These are phyloP conservation scores for Mortierella sp. DNA, from an alignment of 371 early-diverging fungal species.

Conservation along the genomic window DNA sequence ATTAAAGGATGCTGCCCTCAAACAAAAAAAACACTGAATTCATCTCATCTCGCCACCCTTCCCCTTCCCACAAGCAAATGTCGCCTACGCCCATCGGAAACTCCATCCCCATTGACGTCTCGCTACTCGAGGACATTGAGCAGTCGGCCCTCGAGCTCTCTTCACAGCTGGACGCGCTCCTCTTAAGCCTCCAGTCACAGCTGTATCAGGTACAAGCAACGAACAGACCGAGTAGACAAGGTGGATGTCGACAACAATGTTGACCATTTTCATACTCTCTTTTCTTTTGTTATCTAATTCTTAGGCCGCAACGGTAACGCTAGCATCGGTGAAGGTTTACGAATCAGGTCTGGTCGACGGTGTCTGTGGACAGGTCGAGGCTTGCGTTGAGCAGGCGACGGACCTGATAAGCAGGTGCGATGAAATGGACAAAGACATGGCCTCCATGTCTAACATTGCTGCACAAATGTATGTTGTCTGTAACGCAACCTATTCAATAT, in stretches of 20 bases:
- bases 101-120: conserved; percentile 55
- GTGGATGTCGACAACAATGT: not conserved
- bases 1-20: no score
- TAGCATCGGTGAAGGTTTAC: conserved; percentile 43
- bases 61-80: not conserved
- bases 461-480: conserved; percentile 53
- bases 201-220: conserved; percentile 23
- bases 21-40: no score
- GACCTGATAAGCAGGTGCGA: conserved; percentile 62
- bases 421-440: conserved; percentile 65
- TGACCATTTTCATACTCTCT: not conserved
- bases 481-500: not conserved
- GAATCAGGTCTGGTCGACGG: conserved; percentile 48
- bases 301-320: conserved; percentile 37
- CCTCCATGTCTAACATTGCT: conserved; percentile 51
- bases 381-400: conserved; percentile 57
- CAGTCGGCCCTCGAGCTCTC: conserved; percentile 48
- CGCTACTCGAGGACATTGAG: conserved; percentile 52
- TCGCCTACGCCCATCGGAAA: conserved; percentile 41
- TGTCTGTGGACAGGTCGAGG: conserved; percentile 43
- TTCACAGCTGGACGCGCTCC: conserved; percentile 44
- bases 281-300: not conserved
- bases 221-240: not conserved
- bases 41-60: no score
- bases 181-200: conserved; percentile 34